A percentile compares a stretch with the other conserved stretches of the same genome.
Conservation (phyloP, 768 basidiomycete species). For the Lactarius tabidus region DNA sequence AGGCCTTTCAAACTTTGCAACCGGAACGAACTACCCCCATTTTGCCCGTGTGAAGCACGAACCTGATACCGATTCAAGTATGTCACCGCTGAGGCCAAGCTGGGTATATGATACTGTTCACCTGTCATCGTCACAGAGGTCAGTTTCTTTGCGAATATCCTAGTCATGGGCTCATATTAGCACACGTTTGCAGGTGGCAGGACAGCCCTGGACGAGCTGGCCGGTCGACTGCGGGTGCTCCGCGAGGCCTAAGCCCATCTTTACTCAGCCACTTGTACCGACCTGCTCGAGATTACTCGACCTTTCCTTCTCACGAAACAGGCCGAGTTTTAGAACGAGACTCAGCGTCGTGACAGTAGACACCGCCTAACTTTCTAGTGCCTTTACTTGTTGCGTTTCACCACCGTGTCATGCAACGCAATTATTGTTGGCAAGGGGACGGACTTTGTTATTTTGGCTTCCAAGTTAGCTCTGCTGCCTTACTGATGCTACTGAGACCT, state of each 20-base stretch:
- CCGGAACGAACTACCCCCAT: background rate
- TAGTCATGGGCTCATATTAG: background rate
- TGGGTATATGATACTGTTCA: conserved; percentile 9
- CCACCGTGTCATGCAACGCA: background rate
- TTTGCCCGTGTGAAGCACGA: conserved; percentile 12
- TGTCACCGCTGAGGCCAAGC: conserved; percentile 1
- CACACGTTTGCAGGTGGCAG: background rate
- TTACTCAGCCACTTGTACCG: conserved; percentile 9
- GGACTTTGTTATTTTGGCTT: background rate
- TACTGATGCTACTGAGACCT: background rate
- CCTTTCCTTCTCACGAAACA: background rate
- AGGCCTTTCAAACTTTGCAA: background rate
- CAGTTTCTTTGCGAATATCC: background rate
- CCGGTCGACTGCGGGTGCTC: background rate
- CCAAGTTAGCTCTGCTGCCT: background rate
- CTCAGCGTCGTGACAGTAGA: background rate
- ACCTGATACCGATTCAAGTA: conserved; percentile 6
- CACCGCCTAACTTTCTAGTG: background rate
- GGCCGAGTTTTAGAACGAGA: background rate
- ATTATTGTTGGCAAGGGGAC: background rate
- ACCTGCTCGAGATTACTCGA: background rate
- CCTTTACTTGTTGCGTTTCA: background rate
- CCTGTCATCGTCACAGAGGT: background rate
- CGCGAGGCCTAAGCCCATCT: background rate
- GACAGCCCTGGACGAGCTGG: background rate